Conservation (phyloP, 176 grass and related monocot species). For the Lolium multiflorum region DNA sequence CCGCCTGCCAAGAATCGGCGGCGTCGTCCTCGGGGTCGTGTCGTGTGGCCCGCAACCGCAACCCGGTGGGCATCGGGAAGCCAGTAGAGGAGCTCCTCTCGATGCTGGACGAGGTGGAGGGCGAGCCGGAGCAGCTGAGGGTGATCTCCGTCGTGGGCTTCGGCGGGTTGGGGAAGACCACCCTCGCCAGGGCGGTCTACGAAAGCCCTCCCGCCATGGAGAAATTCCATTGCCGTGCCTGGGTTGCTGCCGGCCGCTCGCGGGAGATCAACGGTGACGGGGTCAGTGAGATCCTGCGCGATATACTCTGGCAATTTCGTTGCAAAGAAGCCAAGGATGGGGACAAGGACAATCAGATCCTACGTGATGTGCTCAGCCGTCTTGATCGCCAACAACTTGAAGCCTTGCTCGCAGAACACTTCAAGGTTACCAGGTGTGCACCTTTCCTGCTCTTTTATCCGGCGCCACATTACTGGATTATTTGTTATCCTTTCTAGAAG, state of each 20-base stretch:
- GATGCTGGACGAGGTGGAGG: slow-evolving; percentile 38
- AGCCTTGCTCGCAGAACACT: no score
- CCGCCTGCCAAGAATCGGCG: not conserved
- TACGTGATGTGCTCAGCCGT: accelerated
- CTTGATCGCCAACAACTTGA: accelerated
- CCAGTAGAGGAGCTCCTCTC: slow-evolving; percentile 9
- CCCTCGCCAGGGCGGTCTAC: slow-evolving; percentile 37
- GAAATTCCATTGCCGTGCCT: slow-evolving; percentile 36
- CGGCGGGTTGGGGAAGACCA: slow-evolving; percentile 49
- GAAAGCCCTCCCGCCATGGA: not conserved
- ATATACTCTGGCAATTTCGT: slow-evolving; percentile 22
- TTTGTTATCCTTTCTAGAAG: no score
- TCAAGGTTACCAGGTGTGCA: no score
- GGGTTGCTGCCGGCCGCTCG: not conserved
- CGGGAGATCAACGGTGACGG: not conserved
- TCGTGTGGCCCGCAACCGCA: not conserved
- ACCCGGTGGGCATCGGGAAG: slow-evolving; percentile 18
- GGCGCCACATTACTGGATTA: no score
- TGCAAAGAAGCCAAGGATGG: slow-evolving; percentile 21
- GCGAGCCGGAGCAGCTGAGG: slow-evolving; percentile 21
- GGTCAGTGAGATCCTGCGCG: not conserved
- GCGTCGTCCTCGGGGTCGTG: not conserved
- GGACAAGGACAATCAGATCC: not conserved
- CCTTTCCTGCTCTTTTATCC: no score
- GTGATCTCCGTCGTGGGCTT: slow-evolving; percentile 52